Conservation (phyloP, 306 rosid genomes). For the Vachellia pachyceras region DNA sequence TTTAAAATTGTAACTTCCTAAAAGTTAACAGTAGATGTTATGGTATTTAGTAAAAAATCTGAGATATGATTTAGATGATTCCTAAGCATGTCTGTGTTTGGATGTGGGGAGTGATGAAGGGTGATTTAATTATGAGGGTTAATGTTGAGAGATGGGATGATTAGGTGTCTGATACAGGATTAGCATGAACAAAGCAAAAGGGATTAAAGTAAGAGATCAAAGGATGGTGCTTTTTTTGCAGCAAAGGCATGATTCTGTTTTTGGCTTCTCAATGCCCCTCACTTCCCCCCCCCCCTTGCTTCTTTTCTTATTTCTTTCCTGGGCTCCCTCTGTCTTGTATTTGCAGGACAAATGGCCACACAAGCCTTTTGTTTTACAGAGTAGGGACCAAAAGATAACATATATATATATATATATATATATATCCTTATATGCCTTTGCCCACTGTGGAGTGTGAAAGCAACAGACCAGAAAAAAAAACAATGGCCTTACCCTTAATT, state of each 20-base stretch:
- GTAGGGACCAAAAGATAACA: slow-evolving; percentile 54
- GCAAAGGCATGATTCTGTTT: slow-evolving; percentile 33
- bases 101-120: neutral
- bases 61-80: neutral
- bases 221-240: slow-evolving; percentile 41
- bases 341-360: slow-evolving; percentile 59
- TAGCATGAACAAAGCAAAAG: slow-evolving; percentile 18
- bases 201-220: slow-evolving; percentile 27
- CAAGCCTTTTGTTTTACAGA: slow-evolving; percentile 56
- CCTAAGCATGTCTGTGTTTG: neutral
- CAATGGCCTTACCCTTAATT: neutral
- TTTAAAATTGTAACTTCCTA: neutral
- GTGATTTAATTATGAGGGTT: neutral
- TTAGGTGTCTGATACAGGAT: slow-evolving; percentile 22
- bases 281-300: neutral
- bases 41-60: neutral
- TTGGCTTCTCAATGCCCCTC: slow-evolving; percentile 10
- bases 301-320: slow-evolving; percentile 1
- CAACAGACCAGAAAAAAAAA: slow-evolving; percentile 14
- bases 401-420: neutral
- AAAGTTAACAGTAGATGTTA: neutral
- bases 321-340: slow-evolving; percentile 52
- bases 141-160: neutral
- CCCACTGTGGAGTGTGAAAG: slow-evolving; percentile 25
- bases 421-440: slow-evolving; percentile 29